These are phyloP conservation scores for Coelastrella sp. DNA, from an alignment of 139 green algal genomes.

Conservation along the genomic window DNA sequence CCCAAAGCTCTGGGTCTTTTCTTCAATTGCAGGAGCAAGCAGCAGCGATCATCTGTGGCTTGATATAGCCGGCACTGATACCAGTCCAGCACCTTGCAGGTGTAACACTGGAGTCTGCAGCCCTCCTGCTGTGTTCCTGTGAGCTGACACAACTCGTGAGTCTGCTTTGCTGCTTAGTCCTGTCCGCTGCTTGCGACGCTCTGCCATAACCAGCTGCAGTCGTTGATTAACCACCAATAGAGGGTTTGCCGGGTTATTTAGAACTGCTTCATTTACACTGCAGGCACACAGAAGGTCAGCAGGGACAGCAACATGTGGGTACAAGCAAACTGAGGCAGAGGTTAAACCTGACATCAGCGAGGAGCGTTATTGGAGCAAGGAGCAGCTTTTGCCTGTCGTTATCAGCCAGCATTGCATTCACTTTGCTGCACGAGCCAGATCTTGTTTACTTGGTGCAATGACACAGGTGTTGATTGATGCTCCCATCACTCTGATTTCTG, in stretches of 20 bases:
- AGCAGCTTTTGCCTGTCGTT: no score
- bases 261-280: conserved; percentile 80
- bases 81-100: conserved; percentile 15
- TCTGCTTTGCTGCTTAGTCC: background rate
- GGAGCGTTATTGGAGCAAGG: no score
- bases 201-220: conserved; percentile 68
- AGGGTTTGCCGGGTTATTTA: conserved; percentile 88
- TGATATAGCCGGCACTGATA: conserved; percentile 3
- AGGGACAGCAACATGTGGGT: no score
- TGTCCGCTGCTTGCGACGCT: conserved; percentile 28
- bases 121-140: background rate
- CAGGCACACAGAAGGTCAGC: background rate
- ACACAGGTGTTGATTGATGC: no score
- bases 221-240: conserved; percentile 89
- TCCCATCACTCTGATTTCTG: no score
- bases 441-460: no score
- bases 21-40: no score
- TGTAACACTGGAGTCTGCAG: conserved; percentile 23
- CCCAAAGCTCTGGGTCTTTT: no score
- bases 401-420: no score
- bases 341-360: no score
- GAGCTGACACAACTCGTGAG: background rate
- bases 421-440: no score
- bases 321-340: no score
- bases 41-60: background rate